Percentiles rank a stretch among this genome's conserved stretches.
phyloP scores from a whole-genome alignment of 768 basidiomycete species.

The Tephrocybe sp. region DNA sequence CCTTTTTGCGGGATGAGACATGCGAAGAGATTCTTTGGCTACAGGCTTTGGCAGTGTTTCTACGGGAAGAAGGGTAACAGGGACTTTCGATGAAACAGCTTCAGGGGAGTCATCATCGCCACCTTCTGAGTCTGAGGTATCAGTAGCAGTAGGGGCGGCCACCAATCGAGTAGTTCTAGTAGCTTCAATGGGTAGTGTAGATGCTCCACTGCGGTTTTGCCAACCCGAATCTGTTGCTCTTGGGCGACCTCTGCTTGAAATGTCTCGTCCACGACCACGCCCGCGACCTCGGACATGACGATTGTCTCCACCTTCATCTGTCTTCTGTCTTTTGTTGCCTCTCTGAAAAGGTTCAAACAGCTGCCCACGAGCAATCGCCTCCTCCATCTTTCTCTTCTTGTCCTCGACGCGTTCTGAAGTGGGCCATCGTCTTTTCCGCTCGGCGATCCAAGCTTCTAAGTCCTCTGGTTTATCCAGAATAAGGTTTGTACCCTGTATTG shows the following conservation, averaged over 20 bases:
- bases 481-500: conserved; percentile 79
- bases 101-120: conserved; percentile 52
- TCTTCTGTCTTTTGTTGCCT: conserved; percentile 39
- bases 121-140: conserved; percentile 26
- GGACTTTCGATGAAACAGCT: conserved; percentile 52
- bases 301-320: conserved; percentile 23
- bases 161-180: not conserved
- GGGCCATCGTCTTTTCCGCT: conserved; percentile 87
- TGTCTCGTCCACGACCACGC: conserved; percentile 27
- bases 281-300: conserved; percentile 10
- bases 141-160: not conserved
- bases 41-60: not conserved
- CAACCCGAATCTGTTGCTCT: conserved; percentile 23
- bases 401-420: conserved; percentile 67
- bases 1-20: conserved; percentile 1
- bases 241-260: not conserved
- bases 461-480: conserved; percentile 80
- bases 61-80: not conserved
- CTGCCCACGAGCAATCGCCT: conserved; percentile 82
- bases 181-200: not conserved
- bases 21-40: not conserved
- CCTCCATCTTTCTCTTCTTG: conserved; percentile 77
- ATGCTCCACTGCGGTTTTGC: conserved; percentile 4
- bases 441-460: conserved; percentile 82
- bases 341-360: conserved; percentile 42